A percentile compares a stretch with the other conserved stretches of the same genome.
phyloP scores from a whole-genome alignment of 176 grass and related monocot genomes.

The Saccharum spontaneum region DNA sequence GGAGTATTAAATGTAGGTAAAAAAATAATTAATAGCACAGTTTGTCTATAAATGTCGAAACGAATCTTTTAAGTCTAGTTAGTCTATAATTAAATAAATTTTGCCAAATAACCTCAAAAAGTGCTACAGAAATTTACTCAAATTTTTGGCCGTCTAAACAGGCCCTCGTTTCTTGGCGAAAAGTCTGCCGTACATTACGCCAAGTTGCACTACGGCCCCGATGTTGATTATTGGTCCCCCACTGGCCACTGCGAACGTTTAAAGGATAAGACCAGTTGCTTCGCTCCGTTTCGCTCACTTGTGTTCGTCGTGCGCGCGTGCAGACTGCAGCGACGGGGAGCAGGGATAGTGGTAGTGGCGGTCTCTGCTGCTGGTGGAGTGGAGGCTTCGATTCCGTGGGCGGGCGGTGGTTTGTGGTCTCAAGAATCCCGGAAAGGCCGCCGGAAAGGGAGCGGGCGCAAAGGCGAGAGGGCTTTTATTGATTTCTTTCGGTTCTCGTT shows the following conservation, averaged over 20 bases:
- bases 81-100: too few relatives aligned
- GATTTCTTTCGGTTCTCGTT: constrained; percentile 15
- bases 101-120: too few relatives aligned
- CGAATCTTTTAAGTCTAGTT: too few relatives aligned
- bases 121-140: too few relatives aligned
- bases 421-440: constrained; percentile 31
- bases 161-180: neutral
- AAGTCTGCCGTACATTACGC: constrained; percentile 50
- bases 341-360: neutral
- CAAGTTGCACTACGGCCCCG: constrained; percentile 38
- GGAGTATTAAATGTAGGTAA: too few relatives aligned
- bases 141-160: too few relatives aligned
- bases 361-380: neutral
- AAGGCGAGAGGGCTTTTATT: constrained; percentile 40
- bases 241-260: neutral
- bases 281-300: constrained; percentile 13
- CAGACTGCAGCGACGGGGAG: neutral
- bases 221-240: constrained; percentile 45
- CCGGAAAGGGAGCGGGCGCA: constrained; percentile 21
- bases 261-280: constrained; percentile 36
- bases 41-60: too few relatives aligned
- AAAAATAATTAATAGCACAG: too few relatives aligned
- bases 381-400: constrained; percentile 1
- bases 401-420: constrained; percentile 24
- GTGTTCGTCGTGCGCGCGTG: constrained; percentile 17